phyloP scores from a whole-genome alignment of 139 green algal species.

The Choricystis sp. region DNA sequence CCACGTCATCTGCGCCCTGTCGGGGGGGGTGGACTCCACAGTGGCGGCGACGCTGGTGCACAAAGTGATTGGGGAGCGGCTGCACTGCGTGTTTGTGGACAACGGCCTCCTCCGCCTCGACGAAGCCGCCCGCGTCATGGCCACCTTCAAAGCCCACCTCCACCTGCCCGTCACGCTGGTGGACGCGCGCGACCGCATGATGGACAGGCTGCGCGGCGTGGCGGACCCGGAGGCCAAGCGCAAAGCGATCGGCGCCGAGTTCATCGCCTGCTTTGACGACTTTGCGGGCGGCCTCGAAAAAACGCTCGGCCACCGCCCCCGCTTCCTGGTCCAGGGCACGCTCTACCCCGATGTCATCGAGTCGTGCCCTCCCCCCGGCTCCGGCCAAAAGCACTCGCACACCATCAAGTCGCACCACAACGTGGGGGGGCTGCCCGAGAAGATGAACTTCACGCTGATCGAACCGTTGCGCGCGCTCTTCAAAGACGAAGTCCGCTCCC shows the following conservation, averaged over 20 bases:
- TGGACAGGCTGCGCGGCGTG: constrained; percentile 42
- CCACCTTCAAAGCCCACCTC: constrained; percentile 88
- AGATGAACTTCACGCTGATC: constrained; percentile 91
- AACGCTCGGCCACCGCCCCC: constrained; percentile 47
- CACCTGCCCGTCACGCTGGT: constrained; percentile 91
- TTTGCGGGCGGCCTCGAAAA: constrained; percentile 59
- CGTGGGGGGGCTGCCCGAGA: constrained; percentile 91
- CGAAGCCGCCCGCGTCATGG: constrained; percentile 88
- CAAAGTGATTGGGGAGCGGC: constrained; percentile 79
- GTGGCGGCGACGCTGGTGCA: constrained; percentile 95
- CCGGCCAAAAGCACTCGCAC: constrained; percentile 90
- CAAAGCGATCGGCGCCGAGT: constrained; percentile 90
- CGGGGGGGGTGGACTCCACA: constrained; percentile 88
- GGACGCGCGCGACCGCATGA: constrained; percentile 47
- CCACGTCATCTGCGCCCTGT: constrained; percentile 97
- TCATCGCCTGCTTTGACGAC: constrained; percentile 85
- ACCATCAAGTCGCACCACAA: constrained; percentile 99
- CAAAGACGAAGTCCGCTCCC: constrained; percentile 70
- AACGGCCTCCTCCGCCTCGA: constrained; percentile 89
- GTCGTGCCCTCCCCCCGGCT: constrained; percentile 87
- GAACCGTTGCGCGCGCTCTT: constrained; percentile 97
- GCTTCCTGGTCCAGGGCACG: constrained; percentile 81
- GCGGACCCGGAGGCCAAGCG: constrained; percentile 91
- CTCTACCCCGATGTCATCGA: constrained; percentile 99
- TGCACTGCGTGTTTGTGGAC: constrained; percentile 99